phyloP scores from a whole-genome alignment of 768 basidiomycete genomes.

The Pulveroboletus sp. region DNA sequence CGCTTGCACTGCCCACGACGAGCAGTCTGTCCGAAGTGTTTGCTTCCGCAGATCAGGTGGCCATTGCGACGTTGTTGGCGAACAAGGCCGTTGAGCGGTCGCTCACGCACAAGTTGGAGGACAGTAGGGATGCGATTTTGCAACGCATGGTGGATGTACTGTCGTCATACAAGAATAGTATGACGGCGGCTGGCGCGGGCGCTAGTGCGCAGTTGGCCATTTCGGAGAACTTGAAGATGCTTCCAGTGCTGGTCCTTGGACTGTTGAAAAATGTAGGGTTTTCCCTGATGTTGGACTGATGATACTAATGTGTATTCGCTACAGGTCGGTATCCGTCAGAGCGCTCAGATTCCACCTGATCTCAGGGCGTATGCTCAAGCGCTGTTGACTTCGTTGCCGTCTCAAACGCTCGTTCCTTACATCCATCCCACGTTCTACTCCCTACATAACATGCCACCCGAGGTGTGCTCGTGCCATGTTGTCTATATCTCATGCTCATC shows the following conservation, averaged over 20 bases:
- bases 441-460: slow-evolving; percentile 92
- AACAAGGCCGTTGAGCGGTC: slow-evolving; percentile 93
- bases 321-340: slow-evolving; percentile 92
- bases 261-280: slow-evolving; percentile 85
- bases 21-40: slow-evolving; percentile 86
- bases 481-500: slow-evolving; percentile 2
- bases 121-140: slow-evolving; percentile 80
- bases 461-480: slow-evolving; percentile 46
- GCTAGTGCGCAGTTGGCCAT: slow-evolving; percentile 93
- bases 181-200: slow-evolving; percentile 91
- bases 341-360: slow-evolving; percentile 95
- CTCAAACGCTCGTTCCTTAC: slow-evolving; percentile 89
- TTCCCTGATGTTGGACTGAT: neutral
- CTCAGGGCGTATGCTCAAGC: slow-evolving; percentile 94
- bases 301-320: no score
- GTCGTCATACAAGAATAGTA: slow-evolving; percentile 89
- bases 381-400: slow-evolving; percentile 85
- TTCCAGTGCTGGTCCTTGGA: slow-evolving; percentile 87
- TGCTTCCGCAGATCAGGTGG: slow-evolving; percentile 87
- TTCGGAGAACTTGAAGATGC: slow-evolving; percentile 91
- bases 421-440: slow-evolving; percentile 95
- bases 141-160: slow-evolving; percentile 85
- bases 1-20: slow-evolving; percentile 84
- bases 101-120: slow-evolving; percentile 83
- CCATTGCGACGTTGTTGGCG: slow-evolving; percentile 77